Evolutionary conservation across 2,329 filamentous ascomycete species (phyloP).

Genomic region (Penicillium sp.): DNA sequence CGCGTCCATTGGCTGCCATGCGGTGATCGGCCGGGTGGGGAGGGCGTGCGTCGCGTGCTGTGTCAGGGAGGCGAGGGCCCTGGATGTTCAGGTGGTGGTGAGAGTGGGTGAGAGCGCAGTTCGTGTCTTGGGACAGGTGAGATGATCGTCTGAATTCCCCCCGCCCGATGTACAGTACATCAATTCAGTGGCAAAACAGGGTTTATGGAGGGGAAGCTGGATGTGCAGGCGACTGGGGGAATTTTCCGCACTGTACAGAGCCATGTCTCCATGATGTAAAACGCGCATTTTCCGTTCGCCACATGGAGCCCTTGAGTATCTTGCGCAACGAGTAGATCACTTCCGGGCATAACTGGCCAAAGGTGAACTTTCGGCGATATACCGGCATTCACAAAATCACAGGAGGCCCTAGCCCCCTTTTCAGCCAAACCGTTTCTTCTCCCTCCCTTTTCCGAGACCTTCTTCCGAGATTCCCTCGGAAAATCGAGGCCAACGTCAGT

Average conservation of each 20-base stretch:
- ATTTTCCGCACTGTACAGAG: neutral
- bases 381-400: neutral
- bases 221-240: neutral
- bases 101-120: conserved; percentile 31
- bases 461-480: neutral
- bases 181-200: conserved; percentile 1
- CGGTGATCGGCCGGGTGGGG: conserved; percentile 42
- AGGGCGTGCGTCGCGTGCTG: conserved; percentile 42
- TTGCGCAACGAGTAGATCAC: neutral
- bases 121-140: neutral
- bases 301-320: neutral
- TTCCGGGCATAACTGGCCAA: neutral
- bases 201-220: neutral
- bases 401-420: neutral
- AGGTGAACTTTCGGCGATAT: neutral
- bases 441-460: too few relatives aligned
- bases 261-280: neutral
- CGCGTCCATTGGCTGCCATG: conserved; percentile 41
- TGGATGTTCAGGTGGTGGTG: conserved; percentile 40
- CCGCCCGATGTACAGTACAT: neutral
- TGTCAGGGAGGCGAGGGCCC: conserved; percentile 43
- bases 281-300: neutral
- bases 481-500: neutral
- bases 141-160: neutral
- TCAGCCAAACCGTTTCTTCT: neutral